These are phyloP conservation scores for Eucalyptus guilfoylei DNA, from an alignment of 345 rosid genomes.

Conservation along the genomic window DNA sequence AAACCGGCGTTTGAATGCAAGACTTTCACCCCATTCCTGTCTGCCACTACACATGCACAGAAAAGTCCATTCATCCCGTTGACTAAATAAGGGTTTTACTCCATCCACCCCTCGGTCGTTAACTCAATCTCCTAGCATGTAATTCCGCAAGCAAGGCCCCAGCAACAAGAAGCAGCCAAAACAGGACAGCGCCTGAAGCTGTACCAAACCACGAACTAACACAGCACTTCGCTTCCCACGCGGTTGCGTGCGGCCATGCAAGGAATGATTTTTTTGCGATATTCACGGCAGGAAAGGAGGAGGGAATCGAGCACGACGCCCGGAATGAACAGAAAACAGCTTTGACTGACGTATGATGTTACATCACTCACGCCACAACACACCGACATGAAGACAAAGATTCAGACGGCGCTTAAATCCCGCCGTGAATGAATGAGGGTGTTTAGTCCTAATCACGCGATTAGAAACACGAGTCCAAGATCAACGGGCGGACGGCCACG, in stretches of 20 bases:
- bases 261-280: neutral
- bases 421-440: neutral
- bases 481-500: neutral
- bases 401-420: neutral
- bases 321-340: neutral
- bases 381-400: neutral
- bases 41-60: neutral
- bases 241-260: neutral
- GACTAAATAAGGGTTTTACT: neutral
- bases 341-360: neutral
- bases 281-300: neutral
- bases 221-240: neutral
- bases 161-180: neutral
- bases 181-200: neutral
- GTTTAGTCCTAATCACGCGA: neutral
- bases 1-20: neutral
- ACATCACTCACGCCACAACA: neutral
- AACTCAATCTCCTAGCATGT: neutral
- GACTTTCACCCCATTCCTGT: neutral
- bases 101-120: too few relatives aligned
- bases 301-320: neutral
- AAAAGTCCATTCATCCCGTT: neutral
- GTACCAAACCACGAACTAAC: neutral
- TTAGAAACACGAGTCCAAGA: neutral
- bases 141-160: neutral